These are phyloP conservation scores for Sclerotinia subarctica DNA, from an alignment of 2,329 filamentous ascomycete species.

Conservation along the genomic window DNA sequence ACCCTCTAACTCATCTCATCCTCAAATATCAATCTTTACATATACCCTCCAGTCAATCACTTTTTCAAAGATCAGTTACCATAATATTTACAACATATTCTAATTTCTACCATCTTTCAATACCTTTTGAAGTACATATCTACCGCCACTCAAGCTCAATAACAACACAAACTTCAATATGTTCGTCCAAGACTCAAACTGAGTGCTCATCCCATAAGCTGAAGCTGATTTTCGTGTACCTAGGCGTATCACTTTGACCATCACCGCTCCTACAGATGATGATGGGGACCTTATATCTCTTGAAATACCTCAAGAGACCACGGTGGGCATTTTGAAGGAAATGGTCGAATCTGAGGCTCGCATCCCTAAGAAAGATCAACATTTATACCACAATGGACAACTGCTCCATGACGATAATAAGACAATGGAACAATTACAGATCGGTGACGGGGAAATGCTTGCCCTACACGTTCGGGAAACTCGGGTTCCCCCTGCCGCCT, in stretches of 20 bases:
- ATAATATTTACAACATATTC: neutral
- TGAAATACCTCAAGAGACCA: constrained; percentile 79
- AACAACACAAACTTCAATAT: neutral
- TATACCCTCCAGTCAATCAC: neutral
- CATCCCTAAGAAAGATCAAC: constrained; percentile 69
- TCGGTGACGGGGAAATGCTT: constrained; percentile 89
- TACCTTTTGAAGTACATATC: neutral
- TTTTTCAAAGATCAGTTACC: neutral
- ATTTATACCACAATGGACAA: constrained; percentile 86
- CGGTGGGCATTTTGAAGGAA: constrained; percentile 79
- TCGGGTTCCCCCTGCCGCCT: constrained; percentile 45
- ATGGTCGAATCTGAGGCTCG: constrained; percentile 81
- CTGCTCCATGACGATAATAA: constrained; percentile 73
- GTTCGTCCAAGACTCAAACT: constrained; percentile 3
- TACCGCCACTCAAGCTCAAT: neutral
- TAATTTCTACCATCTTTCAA: neutral
- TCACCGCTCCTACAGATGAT: constrained; percentile 68
- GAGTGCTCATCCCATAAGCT: neutral
- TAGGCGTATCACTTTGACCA: constrained; percentile 85
- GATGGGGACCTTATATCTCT: constrained; percentile 69
- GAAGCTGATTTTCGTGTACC: constrained; percentile 9
- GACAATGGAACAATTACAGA: constrained; percentile 76
- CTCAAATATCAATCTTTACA: neutral
- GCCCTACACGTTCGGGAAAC: constrained; percentile 73
- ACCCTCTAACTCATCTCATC: neutral